A percentile compares a stretch with the other conserved stretches of the same genome.
Conservation (phyloP, 106 monocot genomes). For the Dioscorea zingiberensis region DNA sequence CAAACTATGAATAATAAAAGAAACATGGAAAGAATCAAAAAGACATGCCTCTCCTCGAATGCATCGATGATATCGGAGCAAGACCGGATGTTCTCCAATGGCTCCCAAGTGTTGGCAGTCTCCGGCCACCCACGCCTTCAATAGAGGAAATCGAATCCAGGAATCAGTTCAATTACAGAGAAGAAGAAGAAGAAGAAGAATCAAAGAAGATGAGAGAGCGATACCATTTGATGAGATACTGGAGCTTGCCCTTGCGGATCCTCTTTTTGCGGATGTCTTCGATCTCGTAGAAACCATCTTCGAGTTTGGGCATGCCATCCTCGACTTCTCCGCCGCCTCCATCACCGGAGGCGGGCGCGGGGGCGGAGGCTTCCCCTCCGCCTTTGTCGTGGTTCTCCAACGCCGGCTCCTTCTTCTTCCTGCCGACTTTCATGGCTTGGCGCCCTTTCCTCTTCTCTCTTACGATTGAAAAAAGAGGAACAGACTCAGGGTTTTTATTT, state of each 20-base stretch:
- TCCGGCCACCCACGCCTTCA: constrained; percentile 97
- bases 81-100: constrained; percentile 60
- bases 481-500: too few species aligned
- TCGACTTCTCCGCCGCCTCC: background rate
- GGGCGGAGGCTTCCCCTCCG: too few species aligned
- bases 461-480: too few species aligned
- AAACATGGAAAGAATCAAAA: background rate
- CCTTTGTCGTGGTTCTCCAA: too few species aligned
- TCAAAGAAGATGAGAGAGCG: background rate
- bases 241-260: constrained; percentile 56
- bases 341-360: background rate
- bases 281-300: constrained; percentile 75
- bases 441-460: too few species aligned
- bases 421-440: too few species aligned
- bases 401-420: too few species aligned
- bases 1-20: background rate
- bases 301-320: constrained; percentile 34
- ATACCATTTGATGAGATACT: constrained; percentile 86
- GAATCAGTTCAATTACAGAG: background rate
- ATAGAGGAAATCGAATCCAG: background rate
- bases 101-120: constrained; percentile 95
- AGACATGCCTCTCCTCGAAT: constrained; percentile 51
- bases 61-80: constrained; percentile 71
- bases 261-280: constrained; percentile 75
- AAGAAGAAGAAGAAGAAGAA: background rate